Conservation (phyloP, 495 filamentous ascomycete species). For the Aspergillus panamensis region DNA sequence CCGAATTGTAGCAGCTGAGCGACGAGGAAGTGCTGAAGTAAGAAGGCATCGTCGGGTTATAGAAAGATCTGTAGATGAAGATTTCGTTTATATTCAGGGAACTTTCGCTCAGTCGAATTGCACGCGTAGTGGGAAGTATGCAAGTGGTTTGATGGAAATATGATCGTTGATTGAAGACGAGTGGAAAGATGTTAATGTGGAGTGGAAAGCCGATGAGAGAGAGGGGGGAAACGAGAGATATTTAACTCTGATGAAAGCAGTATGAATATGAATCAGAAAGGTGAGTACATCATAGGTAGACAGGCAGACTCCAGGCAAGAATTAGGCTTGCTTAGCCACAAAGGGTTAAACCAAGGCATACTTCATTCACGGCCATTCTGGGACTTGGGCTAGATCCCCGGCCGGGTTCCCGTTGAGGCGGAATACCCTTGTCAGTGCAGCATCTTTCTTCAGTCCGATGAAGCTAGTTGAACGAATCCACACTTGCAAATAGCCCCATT, state of each 20-base stretch:
- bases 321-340: conserved; percentile 1
- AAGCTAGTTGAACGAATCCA: neutral
- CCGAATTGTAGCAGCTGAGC: too few relatives aligned
- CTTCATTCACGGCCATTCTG: neutral
- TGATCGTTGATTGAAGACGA: neutral
- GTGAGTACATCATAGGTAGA: neutral
- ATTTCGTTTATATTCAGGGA: neutral
- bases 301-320: conserved; percentile 6
- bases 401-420: neutral
- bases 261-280: conserved; percentile 3
- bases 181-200: neutral
- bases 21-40: too few relatives aligned
- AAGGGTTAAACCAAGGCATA: conserved; percentile 4
- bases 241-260: neutral
- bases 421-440: neutral
- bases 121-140: neutral
- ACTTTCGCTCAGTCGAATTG: neutral
- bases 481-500: neutral
- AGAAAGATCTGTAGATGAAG: too few relatives aligned
- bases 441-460: neutral
- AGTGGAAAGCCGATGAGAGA: neutral
- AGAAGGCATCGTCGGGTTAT: too few relatives aligned
- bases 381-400: neutral
- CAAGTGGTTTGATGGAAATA: neutral
- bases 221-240: neutral